These are phyloP conservation scores for Nicotiana rustica DNA, from an alignment of 305 asterid species.

Conservation along the genomic window DNA sequence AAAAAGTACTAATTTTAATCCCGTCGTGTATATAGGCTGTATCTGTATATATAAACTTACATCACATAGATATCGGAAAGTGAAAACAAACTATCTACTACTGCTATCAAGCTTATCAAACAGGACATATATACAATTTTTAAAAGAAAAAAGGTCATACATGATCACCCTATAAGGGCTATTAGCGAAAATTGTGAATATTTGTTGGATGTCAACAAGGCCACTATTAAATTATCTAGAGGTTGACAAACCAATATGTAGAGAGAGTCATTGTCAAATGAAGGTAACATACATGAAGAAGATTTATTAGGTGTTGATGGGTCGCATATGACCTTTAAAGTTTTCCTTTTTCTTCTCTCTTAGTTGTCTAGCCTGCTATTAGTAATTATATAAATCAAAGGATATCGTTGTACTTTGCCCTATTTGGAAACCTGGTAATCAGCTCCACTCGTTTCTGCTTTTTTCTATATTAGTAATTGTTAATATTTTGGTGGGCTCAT, in stretches of 20 bases:
- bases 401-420: conserved; percentile 17
- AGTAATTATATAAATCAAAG: neutral
- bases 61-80: neutral
- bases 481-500: neutral
- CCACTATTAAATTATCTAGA: too few species aligned
- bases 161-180: too few species aligned
- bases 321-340: neutral
- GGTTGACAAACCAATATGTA: too few species aligned
- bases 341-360: neutral
- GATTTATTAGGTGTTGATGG: neutral
- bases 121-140: too few species aligned
- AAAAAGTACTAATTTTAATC: neutral
- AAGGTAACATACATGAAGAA: too few species aligned
- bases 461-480: too few species aligned
- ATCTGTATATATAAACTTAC: neutral
- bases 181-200: too few species aligned
- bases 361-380: neutral
- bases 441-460: neutral
- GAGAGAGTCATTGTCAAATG: too few species aligned
- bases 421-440: neutral
- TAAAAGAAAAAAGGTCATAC: too few species aligned
- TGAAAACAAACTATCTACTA: too few species aligned
- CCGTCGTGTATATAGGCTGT: neutral
- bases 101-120: too few species aligned
- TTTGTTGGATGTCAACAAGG: too few species aligned